Base-by-base conservation (phyloP, 2,329 filamentous ascomycete species). In the Verticillium tricorpus region DNA sequence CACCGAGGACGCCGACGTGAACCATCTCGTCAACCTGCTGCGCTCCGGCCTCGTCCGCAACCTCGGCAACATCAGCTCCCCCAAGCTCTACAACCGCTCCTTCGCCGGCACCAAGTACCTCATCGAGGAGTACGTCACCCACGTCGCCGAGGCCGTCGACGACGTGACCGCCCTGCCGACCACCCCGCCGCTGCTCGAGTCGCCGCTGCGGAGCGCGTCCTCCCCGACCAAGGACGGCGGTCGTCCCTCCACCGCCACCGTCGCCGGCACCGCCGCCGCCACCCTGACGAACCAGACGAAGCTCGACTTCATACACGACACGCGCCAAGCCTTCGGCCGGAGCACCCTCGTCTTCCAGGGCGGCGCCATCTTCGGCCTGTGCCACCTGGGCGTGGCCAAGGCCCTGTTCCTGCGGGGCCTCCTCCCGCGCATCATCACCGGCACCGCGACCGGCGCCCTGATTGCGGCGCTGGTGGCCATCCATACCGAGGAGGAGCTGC, bases 21-120 rank as follows among this genome's bases (percentile, higher is more conserved):
- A 92, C 61, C 84, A 85, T 17, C 80, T 97, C 8, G 87, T 93
- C 63, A 93, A 93, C 70, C 82, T 96, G 19, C 81, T 97, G 45
- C 89, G 92, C 31, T 92, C 91, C 15, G 92, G 87, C 3, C 80
- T 90, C 19, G 85, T 96, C 34, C 87, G 93, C 39, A 97, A 97
- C 70, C 80, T 96, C n/a, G 93, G 92, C 62, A 96, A 96, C 72
- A 96, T 97, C 68, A 92, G 91, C 1, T 85, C 89, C 1, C 87
- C 91, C 2, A 88, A 88, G 65, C 80, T 97, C 1, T 97, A 93
- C 77, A 93, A 93, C 69, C 85, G 89, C 62, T 90, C 92, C 14
- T 95, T 95, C 71, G 89, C 90, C 1, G 93, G 93, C 17, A 97
- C 93, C 1, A 97, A 97, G 73, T 85, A 91, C 60, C 78, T 97